Evolutionary conservation across 2,329 filamentous ascomycete species (phyloP).

Genomic region (Phoma sp.): DNA sequence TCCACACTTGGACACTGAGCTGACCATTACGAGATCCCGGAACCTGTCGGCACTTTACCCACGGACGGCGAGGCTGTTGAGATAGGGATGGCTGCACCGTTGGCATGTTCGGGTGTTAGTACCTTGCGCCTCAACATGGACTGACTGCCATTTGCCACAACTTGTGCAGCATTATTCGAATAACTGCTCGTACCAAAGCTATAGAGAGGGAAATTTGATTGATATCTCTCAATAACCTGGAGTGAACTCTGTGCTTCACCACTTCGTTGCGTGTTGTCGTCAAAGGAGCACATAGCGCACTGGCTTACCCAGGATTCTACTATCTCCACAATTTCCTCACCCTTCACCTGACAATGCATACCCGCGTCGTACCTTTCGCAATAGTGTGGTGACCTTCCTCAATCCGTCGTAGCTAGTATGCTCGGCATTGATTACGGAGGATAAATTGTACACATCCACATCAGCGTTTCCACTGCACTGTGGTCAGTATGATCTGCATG

Average conservation of each 20-base stretch:
- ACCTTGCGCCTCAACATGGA: conserved; percentile 19
- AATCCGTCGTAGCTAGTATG: background rate
- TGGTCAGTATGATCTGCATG: background rate
- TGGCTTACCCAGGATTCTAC: background rate
- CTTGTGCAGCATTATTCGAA: background rate
- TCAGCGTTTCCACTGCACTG: background rate
- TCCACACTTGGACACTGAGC: background rate
- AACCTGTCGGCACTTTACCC: background rate
- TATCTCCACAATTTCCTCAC: background rate
- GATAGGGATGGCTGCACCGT: conserved; percentile 3
- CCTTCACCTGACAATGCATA: background rate
- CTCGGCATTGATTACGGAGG: background rate
- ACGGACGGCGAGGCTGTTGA: conserved; percentile 5
- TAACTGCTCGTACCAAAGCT: background rate
- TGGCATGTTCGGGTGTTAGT: background rate
- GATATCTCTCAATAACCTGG: background rate
- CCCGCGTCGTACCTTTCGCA: background rate
- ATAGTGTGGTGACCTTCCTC: background rate
- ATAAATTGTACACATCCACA: background rate
- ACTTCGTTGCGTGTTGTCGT: conserved; percentile 1
- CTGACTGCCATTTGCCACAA: background rate
- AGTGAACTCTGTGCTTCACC: background rate
- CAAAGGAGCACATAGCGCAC: background rate
- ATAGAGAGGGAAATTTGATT: background rate
- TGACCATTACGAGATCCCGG: background rate